Base-by-base conservation (phyloP, 2,329 filamentous ascomycete species). In the Saccharata proteae region DNA sequence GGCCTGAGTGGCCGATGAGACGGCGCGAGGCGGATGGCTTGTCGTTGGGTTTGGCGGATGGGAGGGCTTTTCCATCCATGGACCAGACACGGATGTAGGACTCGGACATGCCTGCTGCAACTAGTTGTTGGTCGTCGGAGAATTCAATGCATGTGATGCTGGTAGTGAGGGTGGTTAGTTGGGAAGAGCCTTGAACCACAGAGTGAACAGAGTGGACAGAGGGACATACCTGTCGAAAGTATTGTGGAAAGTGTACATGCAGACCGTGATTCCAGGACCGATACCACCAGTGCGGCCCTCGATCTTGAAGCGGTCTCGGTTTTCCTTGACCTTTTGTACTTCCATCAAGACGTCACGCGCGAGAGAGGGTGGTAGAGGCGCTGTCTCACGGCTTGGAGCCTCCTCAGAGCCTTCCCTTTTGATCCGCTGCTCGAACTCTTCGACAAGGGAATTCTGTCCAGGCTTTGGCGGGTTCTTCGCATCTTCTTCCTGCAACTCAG, bases 181-280 rank as follows among this genome's bases (percentile, higher is more conserved):
- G 28, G n/a, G 13, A 25, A 14, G 25, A 17, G n/a, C n/a, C n/a
- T n/a, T 29, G 21, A 15, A 6, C 11, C 20, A 21, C 11, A 20
- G 9, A 8, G 15, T 14, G 6, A 23, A 26, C 15, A n/a, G n/a
- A n/a, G n/a, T n/a, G n/a, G n/a, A n/a, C n/a, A n/a, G n/a, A n/a
- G 14, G 10, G n/a, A 39, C 73, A 63, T 61, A 86, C 83, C 75
- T 80, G 55, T 93, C 85, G 40, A 85, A 77, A 0, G 83, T 93
- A 55, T 98, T 98, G 63, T 98, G 90, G 49, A 96, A 93, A 1
- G 90, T 98, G 53, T 92, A 94, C 81, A 96, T 96, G 64, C 83
- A 90, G 15, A 92, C 78, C 46, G 85, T 93, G 37, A 94, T 68
- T 16, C 77, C 77, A 33, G 84, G 74, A 10, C 86, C 84, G 30